A percentile compares a stretch with the other conserved stretches of the same genome.
These are phyloP conservation scores for Nothomitra cinnamomea DNA, from an alignment of 2,329 filamentous ascomycete genomes.

Conservation along the genomic window DNA sequence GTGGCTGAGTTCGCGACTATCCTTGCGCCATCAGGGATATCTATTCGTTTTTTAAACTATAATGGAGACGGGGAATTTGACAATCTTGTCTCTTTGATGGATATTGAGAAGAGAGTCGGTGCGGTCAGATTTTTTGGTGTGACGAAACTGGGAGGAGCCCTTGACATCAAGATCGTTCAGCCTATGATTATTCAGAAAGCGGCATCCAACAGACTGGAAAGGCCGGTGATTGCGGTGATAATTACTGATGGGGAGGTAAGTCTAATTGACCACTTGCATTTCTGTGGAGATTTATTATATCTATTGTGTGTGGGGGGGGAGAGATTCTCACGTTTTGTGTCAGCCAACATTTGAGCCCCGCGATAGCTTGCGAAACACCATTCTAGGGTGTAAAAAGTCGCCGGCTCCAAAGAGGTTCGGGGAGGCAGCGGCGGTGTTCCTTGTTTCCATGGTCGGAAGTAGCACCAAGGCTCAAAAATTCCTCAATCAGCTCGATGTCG, in stretches of 20 bases:
- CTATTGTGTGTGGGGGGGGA: too few species aligned
- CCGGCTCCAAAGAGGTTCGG: not conserved
- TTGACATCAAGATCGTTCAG: slow-evolving; percentile 1
- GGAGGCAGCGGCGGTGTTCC: not conserved
- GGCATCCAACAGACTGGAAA: not conserved
- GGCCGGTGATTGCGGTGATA: not conserved
- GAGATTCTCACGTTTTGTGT: too few species aligned
- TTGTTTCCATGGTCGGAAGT: not conserved
- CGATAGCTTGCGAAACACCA: not conserved
- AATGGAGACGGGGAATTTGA: not conserved
- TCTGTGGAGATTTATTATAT: not conserved
- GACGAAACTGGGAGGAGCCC: not conserved
- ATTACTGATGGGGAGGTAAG: slow-evolving; percentile 3
- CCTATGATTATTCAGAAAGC: not conserved
- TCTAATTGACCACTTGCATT: not conserved
- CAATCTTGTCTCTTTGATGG: not conserved
- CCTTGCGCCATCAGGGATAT: not conserved
- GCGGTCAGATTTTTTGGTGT: not conserved
- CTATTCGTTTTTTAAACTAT: not conserved
- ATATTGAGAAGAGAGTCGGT: not conserved
- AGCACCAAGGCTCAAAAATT: not conserved
- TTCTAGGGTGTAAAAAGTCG: not conserved
- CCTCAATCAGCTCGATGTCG: not conserved
- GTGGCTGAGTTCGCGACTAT: not conserved
- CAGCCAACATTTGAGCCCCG: not conserved